Evolutionary conservation across 2,329 filamentous ascomycete genomes (phyloP).

Genomic region (Alternaria angustiovoidea): DNA sequence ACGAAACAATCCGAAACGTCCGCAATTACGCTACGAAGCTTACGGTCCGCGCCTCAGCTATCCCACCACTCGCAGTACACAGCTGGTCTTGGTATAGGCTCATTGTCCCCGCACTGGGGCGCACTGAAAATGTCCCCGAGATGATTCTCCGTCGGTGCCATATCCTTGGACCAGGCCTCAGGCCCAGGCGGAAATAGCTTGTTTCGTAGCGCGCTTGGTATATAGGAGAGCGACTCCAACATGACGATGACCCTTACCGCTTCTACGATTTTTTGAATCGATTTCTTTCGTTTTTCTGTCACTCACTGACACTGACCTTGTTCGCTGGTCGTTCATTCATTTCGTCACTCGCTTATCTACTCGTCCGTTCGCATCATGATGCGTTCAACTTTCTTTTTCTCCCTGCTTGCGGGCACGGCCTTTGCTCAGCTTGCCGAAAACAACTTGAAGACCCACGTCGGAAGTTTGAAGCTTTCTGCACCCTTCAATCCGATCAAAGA

Average conservation of each 20-base stretch:
- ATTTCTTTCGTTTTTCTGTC: slow-evolving; percentile 30
- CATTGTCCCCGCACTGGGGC: slow-evolving; percentile 22
- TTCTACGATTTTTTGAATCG: slow-evolving; percentile 33
- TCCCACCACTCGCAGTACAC: slow-evolving; percentile 27
- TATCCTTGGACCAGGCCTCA: slow-evolving; percentile 20
- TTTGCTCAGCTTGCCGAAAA: slow-evolving; percentile 53
- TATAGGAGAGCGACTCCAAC: slow-evolving; percentile 25
- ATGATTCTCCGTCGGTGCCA: slow-evolving; percentile 22
- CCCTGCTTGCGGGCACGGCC: slow-evolving; percentile 44
- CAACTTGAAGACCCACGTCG: slow-evolving; percentile 53
- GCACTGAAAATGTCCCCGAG: slow-evolving; percentile 25
- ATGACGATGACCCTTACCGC: slow-evolving; percentile 19
- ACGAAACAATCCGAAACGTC: slow-evolving; percentile 39
- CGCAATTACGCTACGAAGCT: slow-evolving; percentile 30
- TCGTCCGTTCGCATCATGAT: slow-evolving; percentile 40
- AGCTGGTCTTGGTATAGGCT: slow-evolving; percentile 19
- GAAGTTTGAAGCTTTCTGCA: slow-evolving; percentile 58
- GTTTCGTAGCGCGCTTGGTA: slow-evolving; percentile 31
- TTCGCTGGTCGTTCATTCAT: slow-evolving; percentile 47
- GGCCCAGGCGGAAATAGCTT: slow-evolving; percentile 28
- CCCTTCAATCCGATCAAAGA: slow-evolving; percentile 66
- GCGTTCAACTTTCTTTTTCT: slow-evolving; percentile 43
- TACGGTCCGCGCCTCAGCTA: slow-evolving; percentile 21
- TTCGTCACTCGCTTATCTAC: slow-evolving; percentile 38
- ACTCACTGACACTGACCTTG: slow-evolving; percentile 30